Base-by-base conservation (phyloP, 2,329 filamentous ascomycete species). In the Clonostachys sp. region DNA sequence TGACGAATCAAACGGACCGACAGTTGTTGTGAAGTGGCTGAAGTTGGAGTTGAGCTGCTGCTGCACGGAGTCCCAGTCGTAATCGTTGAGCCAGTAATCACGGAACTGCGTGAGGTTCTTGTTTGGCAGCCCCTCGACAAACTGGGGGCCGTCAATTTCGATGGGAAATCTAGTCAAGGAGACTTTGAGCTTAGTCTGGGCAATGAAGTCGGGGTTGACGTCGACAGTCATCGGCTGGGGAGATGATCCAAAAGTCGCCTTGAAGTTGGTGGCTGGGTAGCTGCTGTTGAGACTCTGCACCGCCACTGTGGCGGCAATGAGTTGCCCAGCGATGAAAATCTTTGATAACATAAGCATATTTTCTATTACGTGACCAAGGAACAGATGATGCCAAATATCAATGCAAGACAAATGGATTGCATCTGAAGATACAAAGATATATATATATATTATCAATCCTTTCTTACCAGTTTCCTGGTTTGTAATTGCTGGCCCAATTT, bases 171-270 rank as follows among this genome's bases (percentile, higher is more conserved):
- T 34, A 6, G 44, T 45, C 33, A 45, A 30, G 34, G 24, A 16
- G 12, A 45, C 44, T n/a, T 33, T 18, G n/a, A 18, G 33, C 33
- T 45, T 45, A 18, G 44, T 45, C 18, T 45, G 14, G n/a, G 12
- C 44, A 14, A 45, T 45, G 34, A 45, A 45, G 12, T 45, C n/a
- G 12, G n/a, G 17, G 14, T 45, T 35, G 35, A 45, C 44, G n/a
- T 45, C 44, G 17, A 45, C 39, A 16, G 24, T n/a, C 14, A 45
- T 36, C 6, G 33, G 44, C 14, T 17, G 16, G 7, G 44, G 44
- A 33, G 33, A 17, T 18, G 20, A 36, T 34, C 17, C 17, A 30
- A 45, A 45, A 10, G 6, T 39, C 8, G 44, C 44, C 18, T 39
- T 17, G 34, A 45, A 45, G 18, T 45, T 45, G 24, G 24, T 30